phyloP scores from a whole-genome alignment of 257 asterid genomes.

The Haberlea rhodopensis region DNA sequence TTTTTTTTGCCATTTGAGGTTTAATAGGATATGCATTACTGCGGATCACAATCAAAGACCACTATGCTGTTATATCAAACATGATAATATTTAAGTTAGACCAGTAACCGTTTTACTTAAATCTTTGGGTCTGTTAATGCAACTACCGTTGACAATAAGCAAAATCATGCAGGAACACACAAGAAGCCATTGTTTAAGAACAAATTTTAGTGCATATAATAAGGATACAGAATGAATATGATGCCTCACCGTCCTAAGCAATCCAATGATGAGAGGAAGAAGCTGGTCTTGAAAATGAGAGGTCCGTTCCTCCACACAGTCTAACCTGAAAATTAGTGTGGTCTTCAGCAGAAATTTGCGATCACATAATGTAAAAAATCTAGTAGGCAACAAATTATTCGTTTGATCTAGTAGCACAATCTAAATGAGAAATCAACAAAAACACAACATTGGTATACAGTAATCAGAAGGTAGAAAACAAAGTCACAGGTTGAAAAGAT shows the following conservation, averaged over 20 bases:
- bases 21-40: slow-evolving; percentile 13
- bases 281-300: slow-evolving; percentile 78
- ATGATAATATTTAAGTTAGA: slow-evolving; percentile 11
- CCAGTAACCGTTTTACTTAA: not conserved
- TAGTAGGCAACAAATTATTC: slow-evolving; percentile 3
- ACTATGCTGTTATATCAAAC: slow-evolving; percentile 7
- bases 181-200: slow-evolving; percentile 10
- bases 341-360: slow-evolving; percentile 26
- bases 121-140: slow-evolving; percentile 8
- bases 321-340: slow-evolving; percentile 51
- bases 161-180: slow-evolving; percentile 11
- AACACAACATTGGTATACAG: not conserved
- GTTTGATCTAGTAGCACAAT: slow-evolving; percentile 6
- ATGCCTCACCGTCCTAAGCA: slow-evolving; percentile 88
- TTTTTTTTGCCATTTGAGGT: not conserved
- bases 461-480: slow-evolving; percentile 16
- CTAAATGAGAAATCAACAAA: slow-evolving; percentile 13
- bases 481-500: slow-evolving; percentile 11
- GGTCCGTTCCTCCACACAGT: slow-evolving; percentile 69
- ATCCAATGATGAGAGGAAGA: slow-evolving; percentile 90
- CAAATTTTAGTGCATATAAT: slow-evolving; percentile 17
- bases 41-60: not conserved
- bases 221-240: slow-evolving; percentile 21
- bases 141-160: slow-evolving; percentile 10
- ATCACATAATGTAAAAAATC: slow-evolving; percentile 15